Evolutionary conservation across 2,329 filamentous ascomycete species (phyloP), one percentile per base, ranked within the genome.

Genomic region (Coleophoma cylindrospora): DNA sequence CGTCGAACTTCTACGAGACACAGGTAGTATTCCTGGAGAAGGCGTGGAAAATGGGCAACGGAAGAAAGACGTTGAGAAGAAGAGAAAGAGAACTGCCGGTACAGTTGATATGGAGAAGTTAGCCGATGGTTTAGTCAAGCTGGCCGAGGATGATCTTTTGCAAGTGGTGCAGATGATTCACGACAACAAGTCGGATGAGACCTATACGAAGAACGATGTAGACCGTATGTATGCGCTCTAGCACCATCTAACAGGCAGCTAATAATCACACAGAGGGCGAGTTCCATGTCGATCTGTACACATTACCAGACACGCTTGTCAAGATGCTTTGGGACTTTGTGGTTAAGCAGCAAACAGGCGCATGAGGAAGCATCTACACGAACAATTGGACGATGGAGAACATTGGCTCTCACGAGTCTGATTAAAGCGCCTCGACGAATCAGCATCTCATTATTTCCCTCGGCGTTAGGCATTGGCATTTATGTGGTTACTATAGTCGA

Each of bases 151-250:
- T 59, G 92, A 97, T 64, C 74, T 99, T 40, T 76, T 99, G 54
- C 89, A 94, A 60, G 90, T 97, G 21, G 95, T 99, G 54, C 92
- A 97, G 73, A 86, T 99, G 81, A 92, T 99, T 55, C 94, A 97
- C 69, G 94, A 99, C 72, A 89, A 96, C 73, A 97, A 97, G 77
- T 85, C 83, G 1, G 82, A 89, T 6, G 91, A 96, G 57, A 96
- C 92, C 1, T 97, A 96, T 72, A 95, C 92, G 45, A 91, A 95
- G 74, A 97, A 96, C 62, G 95, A 99, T 69, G 82, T 96, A 51
- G 94, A 99, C 64, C 87, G 90, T 95, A 74, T 73, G 86, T 79
- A 48, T 21, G 41, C n/a, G 47, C 34, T 17, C 19, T 34, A 38
- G 9, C 37, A 19, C 22, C 17, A 22, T 21, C 5, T 11, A 43